These are phyloP conservation scores for Pseudonitzschia delicatissima DNA, from an alignment of 108 stramenopile species.

Conservation along the genomic window DNA sequence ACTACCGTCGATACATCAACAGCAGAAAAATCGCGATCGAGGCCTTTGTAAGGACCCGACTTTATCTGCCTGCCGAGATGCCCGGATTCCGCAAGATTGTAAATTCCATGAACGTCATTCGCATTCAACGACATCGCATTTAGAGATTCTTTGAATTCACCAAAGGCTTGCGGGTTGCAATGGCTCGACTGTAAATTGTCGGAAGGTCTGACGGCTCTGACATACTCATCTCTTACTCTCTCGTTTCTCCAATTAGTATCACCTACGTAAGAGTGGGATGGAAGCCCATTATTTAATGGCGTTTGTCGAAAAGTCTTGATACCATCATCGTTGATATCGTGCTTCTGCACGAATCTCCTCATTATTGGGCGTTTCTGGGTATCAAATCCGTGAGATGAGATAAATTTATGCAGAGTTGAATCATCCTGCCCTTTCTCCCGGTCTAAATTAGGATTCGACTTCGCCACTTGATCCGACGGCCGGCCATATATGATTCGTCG, in stretches of 20 bases:
- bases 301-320: conserved; percentile 4
- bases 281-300: background rate
- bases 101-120: conserved; percentile 78
- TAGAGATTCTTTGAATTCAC: conserved; percentile 62
- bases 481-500: conserved; percentile 28
- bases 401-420: conserved; percentile 14
- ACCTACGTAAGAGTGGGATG: conserved; percentile 20
- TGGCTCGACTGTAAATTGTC: conserved; percentile 17
- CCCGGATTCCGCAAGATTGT: conserved; percentile 78
- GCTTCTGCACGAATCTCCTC: conserved; percentile 23
- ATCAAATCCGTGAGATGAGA: conserved; percentile 28
- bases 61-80: conserved; percentile 60
- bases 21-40: conserved; percentile 70
- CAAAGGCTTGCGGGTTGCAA: conserved; percentile 21
- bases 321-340: conserved; percentile 16
- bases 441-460: background rate
- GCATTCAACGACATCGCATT: conserved; percentile 61
- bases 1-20: conserved; percentile 76
- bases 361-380: conserved; percentile 21
- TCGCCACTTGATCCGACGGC: background rate
- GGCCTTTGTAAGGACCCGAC: conserved; percentile 68
- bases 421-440: background rate
- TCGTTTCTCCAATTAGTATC: conserved; percentile 16
- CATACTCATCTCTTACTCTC: conserved; percentile 27
- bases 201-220: conserved; percentile 16